Conservation (phyloP, 1,284 basidiomycete genomes). For the Entoloma clypeatum region DNA sequence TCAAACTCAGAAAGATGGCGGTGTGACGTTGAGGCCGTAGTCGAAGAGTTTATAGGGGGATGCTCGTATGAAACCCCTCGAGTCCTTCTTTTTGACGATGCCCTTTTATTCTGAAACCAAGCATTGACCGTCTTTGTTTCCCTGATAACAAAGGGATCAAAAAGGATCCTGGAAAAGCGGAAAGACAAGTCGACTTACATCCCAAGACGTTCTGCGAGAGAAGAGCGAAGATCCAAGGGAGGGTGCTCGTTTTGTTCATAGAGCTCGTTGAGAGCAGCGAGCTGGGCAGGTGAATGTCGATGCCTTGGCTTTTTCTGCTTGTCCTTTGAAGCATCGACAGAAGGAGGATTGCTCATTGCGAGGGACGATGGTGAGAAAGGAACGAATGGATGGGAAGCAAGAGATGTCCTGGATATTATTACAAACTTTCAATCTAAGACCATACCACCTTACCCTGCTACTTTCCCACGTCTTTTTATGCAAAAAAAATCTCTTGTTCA, state of each 20-base stretch:
- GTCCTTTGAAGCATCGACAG: slow-evolving; percentile 27
- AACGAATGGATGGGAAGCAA: slow-evolving; percentile 17
- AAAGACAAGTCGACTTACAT: slow-evolving; percentile 52
- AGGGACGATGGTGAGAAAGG: slow-evolving; percentile 8
- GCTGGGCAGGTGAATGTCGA: slow-evolving; percentile 65
- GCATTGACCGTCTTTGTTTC: slow-evolving; percentile 79
- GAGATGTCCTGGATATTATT: slow-evolving; percentile 26
- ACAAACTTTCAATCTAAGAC: slow-evolving; percentile 25
- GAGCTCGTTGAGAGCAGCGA: slow-evolving; percentile 70
- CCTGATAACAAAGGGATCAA: slow-evolving; percentile 38
- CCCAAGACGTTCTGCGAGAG: slow-evolving; percentile 63
- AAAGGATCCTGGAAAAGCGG: slow-evolving; percentile 12
- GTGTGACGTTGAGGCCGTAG: slow-evolving; percentile 25
- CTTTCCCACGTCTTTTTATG: slow-evolving; percentile 27
- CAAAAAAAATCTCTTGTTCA: slow-evolving; percentile 20
- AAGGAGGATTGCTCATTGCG: slow-evolving; percentile 20
- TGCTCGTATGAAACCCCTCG: slow-evolving; percentile 33
- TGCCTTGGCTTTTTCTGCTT: slow-evolving; percentile 68
- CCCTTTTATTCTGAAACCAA: slow-evolving; percentile 82
- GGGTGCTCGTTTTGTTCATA: slow-evolving; percentile 75
- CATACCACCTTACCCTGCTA: slow-evolving; percentile 20
- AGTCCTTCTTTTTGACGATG: slow-evolving; percentile 72
- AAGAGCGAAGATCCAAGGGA: slow-evolving; percentile 59
- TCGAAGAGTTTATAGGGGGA: slow-evolving; percentile 41
- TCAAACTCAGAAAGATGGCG: slow-evolving; percentile 34